phyloP scores from a whole-genome alignment of 768 basidiomycete genomes.

The Hypholoma fasciculare region DNA sequence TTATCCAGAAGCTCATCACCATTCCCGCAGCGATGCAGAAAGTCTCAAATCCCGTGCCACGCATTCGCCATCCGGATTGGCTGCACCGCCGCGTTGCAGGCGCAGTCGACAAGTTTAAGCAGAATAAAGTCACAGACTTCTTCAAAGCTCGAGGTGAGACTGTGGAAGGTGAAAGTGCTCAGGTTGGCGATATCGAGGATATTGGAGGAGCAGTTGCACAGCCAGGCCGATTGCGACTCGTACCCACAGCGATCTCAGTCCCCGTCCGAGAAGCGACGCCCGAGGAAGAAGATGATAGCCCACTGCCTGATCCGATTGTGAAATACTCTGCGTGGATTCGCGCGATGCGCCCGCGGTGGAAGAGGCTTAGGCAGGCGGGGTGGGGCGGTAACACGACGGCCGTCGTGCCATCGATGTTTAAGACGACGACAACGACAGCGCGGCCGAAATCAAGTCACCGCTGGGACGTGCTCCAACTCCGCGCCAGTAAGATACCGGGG shows the following conservation, averaged over 20 bases:
- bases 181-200: conserved; percentile 65
- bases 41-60: conserved; percentile 92
- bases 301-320: conserved; percentile 60
- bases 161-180: conserved; percentile 28
- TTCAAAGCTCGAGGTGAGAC: conserved; percentile 48
- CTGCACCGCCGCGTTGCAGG: conserved; percentile 87
- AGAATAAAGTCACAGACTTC: conserved; percentile 97
- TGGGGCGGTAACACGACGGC: conserved; percentile 35
- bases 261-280: conserved; percentile 39
- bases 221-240: conserved; percentile 42
- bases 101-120: conserved; percentile 94
- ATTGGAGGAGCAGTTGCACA: conserved; percentile 25
- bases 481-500: conserved; percentile 72
- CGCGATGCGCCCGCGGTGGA: conserved; percentile 80
- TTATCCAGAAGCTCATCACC: conserved; percentile 98
- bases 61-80: conserved; percentile 98
- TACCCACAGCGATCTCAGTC: conserved; percentile 53
- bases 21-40: conserved; percentile 99
- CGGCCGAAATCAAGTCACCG: conserved; percentile 60
- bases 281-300: conserved; percentile 39
- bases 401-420: conserved; percentile 75
- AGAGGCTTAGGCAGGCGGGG: conserved; percentile 49
- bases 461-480: conserved; percentile 95
- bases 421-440: conserved; percentile 41
- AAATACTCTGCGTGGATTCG: conserved; percentile 80